Base-by-base conservation (phyloP, 2,329 filamentous ascomycete genomes). In the Claviceps sp. region DNA sequence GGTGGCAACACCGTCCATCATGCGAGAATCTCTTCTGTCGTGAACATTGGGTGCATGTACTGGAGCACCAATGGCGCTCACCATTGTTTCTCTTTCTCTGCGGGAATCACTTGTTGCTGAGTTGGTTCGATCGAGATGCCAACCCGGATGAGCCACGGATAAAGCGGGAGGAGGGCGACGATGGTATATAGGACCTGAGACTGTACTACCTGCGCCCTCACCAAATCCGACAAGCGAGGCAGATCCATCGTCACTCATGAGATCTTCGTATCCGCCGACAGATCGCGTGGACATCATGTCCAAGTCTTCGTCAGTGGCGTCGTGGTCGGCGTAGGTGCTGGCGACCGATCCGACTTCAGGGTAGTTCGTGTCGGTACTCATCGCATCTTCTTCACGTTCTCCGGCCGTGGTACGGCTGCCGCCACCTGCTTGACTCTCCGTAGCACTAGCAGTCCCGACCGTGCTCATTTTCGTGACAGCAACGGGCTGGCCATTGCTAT, bases 201-300 rank as follows among this genome's bases (percentile, higher is more conserved):
- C 83, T 5, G 88, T 88, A 65, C 85, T 88, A 58, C 85, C 87
- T 9, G 91, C 90, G 37, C 90, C 91, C 66, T 96, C 90, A 48
- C 91, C 91, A 59, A 96, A 96, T 0, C 86, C 91, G 9, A 96
- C 91, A 5, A 96, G 75, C 56, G 85, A 91, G 2, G 84, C 87
- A 50, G 82, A 83, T 7, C 83, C 85, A 61, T 95, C 88, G 60
- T 95, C 89, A 60, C 86, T 91, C 76, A 93, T 85, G 53, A 85
- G 86, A 57, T 88, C 86, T 54, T 80, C 76, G 53, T 71, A 78
- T 4, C 71, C 75, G 20, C 71, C 71, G 2, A 73, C 68, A 39
- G 75, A 78, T 16, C 70, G 71, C 37, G 64, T 70, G 2, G 69
- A 66, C 51, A 73, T 55, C 46, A 68, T 69, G 37, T 75, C 71